These are phyloP conservation scores for Butyriboletus loyo DNA, from an alignment of 768 basidiomycete species.

Conservation along the genomic window DNA sequence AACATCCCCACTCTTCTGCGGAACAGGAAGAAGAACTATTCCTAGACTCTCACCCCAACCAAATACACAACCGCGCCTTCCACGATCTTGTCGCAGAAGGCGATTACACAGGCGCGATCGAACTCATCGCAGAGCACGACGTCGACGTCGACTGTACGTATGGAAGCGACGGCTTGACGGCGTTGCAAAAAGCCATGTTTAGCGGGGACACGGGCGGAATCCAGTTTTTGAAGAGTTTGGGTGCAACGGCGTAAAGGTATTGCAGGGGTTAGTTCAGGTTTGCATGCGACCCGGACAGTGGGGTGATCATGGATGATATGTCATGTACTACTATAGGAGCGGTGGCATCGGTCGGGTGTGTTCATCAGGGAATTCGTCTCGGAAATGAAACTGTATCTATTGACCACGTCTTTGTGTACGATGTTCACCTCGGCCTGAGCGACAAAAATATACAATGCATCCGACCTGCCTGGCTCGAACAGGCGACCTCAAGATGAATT, in stretches of 20 bases:
- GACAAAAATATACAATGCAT: not conserved
- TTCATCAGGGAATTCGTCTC: not conserved
- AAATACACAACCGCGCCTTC: conserved; percentile 21
- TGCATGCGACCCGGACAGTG: too few relatives aligned
- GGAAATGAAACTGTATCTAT: not conserved
- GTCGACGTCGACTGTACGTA: conserved; percentile 22
- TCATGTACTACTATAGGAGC: not conserved
- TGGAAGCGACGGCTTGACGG: conserved; percentile 17
- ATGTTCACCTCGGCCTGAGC: too few relatives aligned
- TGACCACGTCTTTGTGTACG: not conserved
- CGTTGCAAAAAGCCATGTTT: conserved; percentile 24
- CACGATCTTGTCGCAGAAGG: conserved; percentile 24
- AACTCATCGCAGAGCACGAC: conserved; percentile 18
- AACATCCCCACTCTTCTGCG: not conserved
- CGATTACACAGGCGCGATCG: conserved; percentile 16
- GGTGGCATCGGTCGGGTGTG: not conserved
- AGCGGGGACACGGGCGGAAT: conserved; percentile 17
- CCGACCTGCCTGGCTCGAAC: conserved; percentile 43
- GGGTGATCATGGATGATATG: not conserved
- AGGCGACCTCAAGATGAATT: conserved; percentile 42
- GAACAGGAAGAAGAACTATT: conserved; percentile 24
- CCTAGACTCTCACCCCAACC: conserved; percentile 15
- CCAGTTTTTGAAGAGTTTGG: conserved; percentile 19
- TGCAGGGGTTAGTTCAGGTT: not conserved
- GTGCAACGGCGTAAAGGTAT: conserved; percentile 12